These are phyloP conservation scores for Ustilago esculenta DNA, from an alignment of 1,284 basidiomycete species.

Conservation along the genomic window DNA sequence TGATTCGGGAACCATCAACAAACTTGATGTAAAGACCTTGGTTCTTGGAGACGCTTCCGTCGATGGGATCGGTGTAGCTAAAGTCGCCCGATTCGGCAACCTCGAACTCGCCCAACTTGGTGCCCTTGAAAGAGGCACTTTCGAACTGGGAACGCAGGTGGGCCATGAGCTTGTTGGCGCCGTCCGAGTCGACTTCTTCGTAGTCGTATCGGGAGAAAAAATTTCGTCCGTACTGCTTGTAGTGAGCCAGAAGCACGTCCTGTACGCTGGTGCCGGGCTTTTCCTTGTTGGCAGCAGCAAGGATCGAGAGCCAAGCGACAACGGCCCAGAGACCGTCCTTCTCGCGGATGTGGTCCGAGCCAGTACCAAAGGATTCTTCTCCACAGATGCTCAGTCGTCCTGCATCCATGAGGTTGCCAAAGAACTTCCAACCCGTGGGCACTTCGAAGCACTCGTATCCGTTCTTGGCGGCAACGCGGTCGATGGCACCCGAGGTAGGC, in stretches of 20 bases:
- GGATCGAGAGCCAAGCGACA: conserved; percentile 95
- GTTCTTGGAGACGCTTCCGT: conserved; percentile 89
- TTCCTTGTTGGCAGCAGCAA: conserved; percentile 89
- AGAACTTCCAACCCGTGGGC: conserved; percentile 99
- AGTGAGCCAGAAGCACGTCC: conserved; percentile 79
- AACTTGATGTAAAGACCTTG: conserved; percentile 95
- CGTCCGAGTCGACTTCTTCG: conserved; percentile 92
- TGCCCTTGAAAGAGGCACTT: conserved; percentile 70
- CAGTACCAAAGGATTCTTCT: conserved; percentile 99
- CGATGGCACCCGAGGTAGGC: conserved; percentile 97
- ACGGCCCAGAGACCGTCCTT: conserved; percentile 99
- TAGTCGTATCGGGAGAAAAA: conserved; percentile 99
- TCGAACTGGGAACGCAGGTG: conserved; percentile 79
- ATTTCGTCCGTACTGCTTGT: conserved; percentile 90
- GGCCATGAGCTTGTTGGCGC: conserved; percentile 85
- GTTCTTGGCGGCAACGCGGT: conserved; percentile 93
- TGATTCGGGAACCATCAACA: conserved; percentile 88
- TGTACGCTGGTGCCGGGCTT: conserved; percentile 60
- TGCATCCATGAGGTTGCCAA: conserved; percentile 99
- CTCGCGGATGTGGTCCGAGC: conserved; percentile 98
- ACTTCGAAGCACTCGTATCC: conserved; percentile 95
- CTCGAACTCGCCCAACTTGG: conserved; percentile 74
- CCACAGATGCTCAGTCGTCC: conserved; percentile 96
- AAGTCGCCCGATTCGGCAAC: conserved; percentile 86
- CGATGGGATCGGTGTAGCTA: conserved; percentile 96